Percentiles rank a stretch among this genome's conserved stretches.
phyloP scores from a whole-genome alignment of 2,329 filamentous ascomycete genomes.

The Claviceps sp. region DNA sequence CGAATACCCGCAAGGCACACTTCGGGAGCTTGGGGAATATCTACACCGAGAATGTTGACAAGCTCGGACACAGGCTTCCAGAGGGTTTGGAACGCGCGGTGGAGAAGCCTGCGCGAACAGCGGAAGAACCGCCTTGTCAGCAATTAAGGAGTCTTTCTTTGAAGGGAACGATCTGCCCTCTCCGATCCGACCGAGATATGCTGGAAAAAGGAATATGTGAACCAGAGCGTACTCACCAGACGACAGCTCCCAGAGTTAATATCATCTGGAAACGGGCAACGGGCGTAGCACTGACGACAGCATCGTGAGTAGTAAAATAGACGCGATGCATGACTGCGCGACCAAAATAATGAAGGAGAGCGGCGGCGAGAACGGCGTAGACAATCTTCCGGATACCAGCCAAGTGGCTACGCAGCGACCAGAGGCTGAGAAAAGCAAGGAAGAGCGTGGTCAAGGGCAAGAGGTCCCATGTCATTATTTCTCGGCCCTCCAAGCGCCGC shows the following conservation, averaged over 20 bases:
- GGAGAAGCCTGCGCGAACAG: slow-evolving; percentile 50
- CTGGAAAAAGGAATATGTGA: not conserved
- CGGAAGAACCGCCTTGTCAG: not conserved
- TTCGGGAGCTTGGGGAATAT: slow-evolving; percentile 80
- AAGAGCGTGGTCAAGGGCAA: slow-evolving; percentile 26
- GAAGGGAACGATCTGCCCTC: no score
- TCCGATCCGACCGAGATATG: no score
- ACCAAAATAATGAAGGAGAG: slow-evolving; percentile 21
- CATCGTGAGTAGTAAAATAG: slow-evolving; percentile 16
- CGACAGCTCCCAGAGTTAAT: slow-evolving; percentile 36
- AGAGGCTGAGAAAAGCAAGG: slow-evolving; percentile 24
- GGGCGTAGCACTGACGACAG: slow-evolving; percentile 32
- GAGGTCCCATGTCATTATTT: slow-evolving; percentile 30
- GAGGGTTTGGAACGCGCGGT: slow-evolving; percentile 76
- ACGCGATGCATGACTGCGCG: slow-evolving; percentile 17
- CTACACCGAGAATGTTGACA: slow-evolving; percentile 80
- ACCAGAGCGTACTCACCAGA: slow-evolving; percentile 32
- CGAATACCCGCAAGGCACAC: slow-evolving; percentile 85
- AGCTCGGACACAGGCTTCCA: slow-evolving; percentile 85
- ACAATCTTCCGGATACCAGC: slow-evolving; percentile 19
- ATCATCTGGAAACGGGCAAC: slow-evolving; percentile 40
- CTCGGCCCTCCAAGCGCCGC: slow-evolving; percentile 16
- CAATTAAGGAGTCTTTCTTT: not conserved
- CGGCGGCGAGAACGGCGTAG: slow-evolving; percentile 18
- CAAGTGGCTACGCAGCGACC: slow-evolving; percentile 22